A percentile compares a stretch with the other conserved stretches of the same genome.
Evolutionary conservation across 805 yeast genomes (phyloP).

Genomic region (Zygosaccharomyces bisporus): DNA sequence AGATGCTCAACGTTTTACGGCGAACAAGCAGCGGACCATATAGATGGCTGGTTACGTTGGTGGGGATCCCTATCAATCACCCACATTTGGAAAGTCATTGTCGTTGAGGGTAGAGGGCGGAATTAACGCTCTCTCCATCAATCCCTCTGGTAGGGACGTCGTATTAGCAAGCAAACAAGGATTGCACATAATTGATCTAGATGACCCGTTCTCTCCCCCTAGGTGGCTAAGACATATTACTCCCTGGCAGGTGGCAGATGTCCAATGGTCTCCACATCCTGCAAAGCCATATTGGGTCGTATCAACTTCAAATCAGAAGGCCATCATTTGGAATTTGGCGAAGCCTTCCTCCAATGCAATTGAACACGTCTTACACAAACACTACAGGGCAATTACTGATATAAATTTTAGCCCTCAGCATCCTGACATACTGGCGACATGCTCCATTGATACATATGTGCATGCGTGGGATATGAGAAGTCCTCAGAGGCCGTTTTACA

Average conservation of each 20-base stretch:
- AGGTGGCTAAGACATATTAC: constrained; percentile 89
- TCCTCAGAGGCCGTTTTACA: constrained; percentile 66
- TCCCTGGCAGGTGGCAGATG: constrained; percentile 98
- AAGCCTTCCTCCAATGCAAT: constrained; percentile 69
- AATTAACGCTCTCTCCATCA: constrained; percentile 83
- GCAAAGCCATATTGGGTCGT: constrained; percentile 87
- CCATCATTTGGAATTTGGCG: constrained; percentile 87
- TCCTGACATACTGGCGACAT: constrained; percentile 86
- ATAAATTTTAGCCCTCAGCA: constrained; percentile 85
- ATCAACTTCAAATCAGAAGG: constrained; percentile 93
- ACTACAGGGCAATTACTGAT: constrained; percentile 91
- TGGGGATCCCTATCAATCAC: constrained; percentile 40
- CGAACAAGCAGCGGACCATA: neutral
- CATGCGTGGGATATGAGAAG: constrained; percentile 88
- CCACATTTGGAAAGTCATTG: constrained; percentile 76
- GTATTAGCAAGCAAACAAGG: constrained; percentile 83
- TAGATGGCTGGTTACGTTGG: constrained; percentile 19
- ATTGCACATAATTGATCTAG: constrained; percentile 82
- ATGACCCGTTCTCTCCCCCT: constrained; percentile 94
- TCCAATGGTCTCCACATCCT: constrained; percentile 94
- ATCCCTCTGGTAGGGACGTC: constrained; percentile 89
- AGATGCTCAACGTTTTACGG: neutral
- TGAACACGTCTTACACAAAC: constrained; percentile 83
- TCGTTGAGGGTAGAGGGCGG: constrained; percentile 87
- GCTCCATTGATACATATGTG: constrained; percentile 86